Percentiles rank a stretch among this genome's conserved stretches.
Conservation (phyloP, 805 yeast species). For the Candida fluviatilis region DNA sequence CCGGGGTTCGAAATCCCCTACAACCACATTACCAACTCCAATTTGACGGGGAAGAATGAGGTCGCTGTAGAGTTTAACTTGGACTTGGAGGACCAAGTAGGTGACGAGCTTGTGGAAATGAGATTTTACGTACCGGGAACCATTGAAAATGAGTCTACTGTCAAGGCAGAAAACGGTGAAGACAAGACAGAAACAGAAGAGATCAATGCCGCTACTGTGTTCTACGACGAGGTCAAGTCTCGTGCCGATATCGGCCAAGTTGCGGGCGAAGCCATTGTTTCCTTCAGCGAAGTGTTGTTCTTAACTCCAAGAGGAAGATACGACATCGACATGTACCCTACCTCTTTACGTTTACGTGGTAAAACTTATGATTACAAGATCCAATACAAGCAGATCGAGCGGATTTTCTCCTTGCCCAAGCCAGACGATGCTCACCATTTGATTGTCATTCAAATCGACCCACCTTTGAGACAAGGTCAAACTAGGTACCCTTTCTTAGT, state of each 20-base stretch:
- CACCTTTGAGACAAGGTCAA: constrained; percentile 97
- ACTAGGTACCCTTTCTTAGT: constrained; percentile 92
- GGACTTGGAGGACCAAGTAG: constrained; percentile 63
- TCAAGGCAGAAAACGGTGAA: constrained; percentile 24
- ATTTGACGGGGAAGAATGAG: constrained; percentile 87
- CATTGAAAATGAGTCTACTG: constrained; percentile 44
- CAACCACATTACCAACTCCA: constrained; percentile 72
- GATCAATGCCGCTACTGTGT: constrained; percentile 73
- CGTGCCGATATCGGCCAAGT: constrained; percentile 92
- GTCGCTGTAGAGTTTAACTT: constrained; percentile 84
- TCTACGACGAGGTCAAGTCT: constrained; percentile 88
- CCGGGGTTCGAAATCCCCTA: constrained; percentile 94
- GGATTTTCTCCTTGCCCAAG: constrained; percentile 88
- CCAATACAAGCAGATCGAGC: constrained; percentile 83
- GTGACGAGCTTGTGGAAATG: constrained; percentile 95
- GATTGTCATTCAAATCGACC: constrained; percentile 86
- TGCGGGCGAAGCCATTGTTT: constrained; percentile 91
- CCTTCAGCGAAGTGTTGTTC: constrained; percentile 86
- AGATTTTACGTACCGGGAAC: constrained; percentile 91
- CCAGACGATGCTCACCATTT: constrained; percentile 91
- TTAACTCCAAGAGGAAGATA: constrained; percentile 98
- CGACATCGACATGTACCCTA: constrained; percentile 89
- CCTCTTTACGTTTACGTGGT: constrained; percentile 87
- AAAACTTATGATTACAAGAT: constrained; percentile 96
- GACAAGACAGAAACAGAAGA: constrained; percentile 40